Evolutionary conservation across 257 asterid genomes (phyloP).

Genomic region (Salvia splendens): DNA sequence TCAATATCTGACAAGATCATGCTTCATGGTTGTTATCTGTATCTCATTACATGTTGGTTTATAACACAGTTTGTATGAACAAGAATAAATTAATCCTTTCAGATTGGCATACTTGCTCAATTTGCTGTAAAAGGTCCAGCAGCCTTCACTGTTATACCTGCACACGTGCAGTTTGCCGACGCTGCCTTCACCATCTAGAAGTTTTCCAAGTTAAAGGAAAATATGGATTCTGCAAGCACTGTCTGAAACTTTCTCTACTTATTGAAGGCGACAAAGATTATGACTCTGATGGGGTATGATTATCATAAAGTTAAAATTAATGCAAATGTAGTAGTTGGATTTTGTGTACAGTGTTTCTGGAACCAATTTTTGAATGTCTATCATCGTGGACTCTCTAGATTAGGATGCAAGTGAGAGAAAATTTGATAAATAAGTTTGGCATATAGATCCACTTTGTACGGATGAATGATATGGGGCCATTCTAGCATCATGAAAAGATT

Average conservation of each 20-base stretch:
- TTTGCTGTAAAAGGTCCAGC: slow-evolving; percentile 43
- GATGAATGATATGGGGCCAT: background rate
- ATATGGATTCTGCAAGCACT: slow-evolving; percentile 66
- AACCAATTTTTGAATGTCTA: background rate
- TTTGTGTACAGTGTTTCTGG: slow-evolving; percentile 2
- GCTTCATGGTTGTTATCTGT: slow-evolving; percentile 13
- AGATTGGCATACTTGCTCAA: slow-evolving; percentile 75
- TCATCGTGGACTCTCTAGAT: too few species aligned
- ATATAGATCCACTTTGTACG: too few species aligned
- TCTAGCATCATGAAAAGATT: background rate
- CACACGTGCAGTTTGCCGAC: slow-evolving; percentile 54
- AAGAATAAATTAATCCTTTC: slow-evolving; percentile 30
- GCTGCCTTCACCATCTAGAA: slow-evolving; percentile 43
- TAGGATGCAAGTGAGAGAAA: too few species aligned
- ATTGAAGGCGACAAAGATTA: slow-evolving; percentile 56
- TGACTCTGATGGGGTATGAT: slow-evolving; percentile 86
- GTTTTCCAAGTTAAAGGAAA: slow-evolving; percentile 54
- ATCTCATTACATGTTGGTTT: background rate
- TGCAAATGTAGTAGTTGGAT: slow-evolving; percentile 16
- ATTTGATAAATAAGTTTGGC: too few species aligned
- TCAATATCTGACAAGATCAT: too few species aligned
- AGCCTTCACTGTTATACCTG: slow-evolving; percentile 68
- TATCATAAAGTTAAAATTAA: slow-evolving; percentile 21
- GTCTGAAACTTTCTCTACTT: slow-evolving; percentile 65
- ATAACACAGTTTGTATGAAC: background rate